phyloP scores from a whole-genome alignment of 768 basidiomycete species.

The Naganishia randhawae region DNA sequence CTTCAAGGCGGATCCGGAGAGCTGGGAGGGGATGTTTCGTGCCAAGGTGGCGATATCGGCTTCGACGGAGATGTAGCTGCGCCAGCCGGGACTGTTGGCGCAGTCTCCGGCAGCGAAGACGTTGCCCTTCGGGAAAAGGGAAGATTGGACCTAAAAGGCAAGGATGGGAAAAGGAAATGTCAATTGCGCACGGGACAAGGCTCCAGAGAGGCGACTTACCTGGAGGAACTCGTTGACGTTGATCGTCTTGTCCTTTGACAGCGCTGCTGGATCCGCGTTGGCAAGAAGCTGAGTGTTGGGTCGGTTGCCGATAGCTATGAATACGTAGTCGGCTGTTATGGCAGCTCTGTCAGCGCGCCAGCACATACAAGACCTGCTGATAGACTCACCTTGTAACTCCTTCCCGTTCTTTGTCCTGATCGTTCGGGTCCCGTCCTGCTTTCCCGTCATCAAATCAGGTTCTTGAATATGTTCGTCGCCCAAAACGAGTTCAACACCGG shows the following conservation, averaged over 20 bases:
- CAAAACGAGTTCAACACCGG: constrained; percentile 40
- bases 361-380: not conserved
- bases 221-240: constrained; percentile 36
- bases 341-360: not conserved
- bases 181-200: not conserved
- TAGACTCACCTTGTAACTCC: constrained; percentile 31
- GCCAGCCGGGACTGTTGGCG: constrained; percentile 40
- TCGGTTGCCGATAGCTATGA: constrained; percentile 42
- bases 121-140: constrained; percentile 29
- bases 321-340: constrained; percentile 41
- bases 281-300: constrained; percentile 36
- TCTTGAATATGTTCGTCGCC: constrained; percentile 25
- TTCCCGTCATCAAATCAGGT: constrained; percentile 35
- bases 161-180: not conserved
- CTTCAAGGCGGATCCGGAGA: constrained; percentile 15
- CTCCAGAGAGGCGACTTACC: constrained; percentile 27
- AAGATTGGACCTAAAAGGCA: constrained; percentile 33
- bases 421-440: constrained; percentile 32
- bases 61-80: constrained; percentile 34
- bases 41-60: constrained; percentile 31
- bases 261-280: constrained; percentile 36
- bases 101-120: constrained; percentile 47
- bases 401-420: constrained; percentile 38
- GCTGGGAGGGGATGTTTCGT: constrained; percentile 48
- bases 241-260: constrained; percentile 33